Evolutionary conservation across 305 asterid genomes (phyloP).

Genomic region (Fraxinus sp.): DNA sequence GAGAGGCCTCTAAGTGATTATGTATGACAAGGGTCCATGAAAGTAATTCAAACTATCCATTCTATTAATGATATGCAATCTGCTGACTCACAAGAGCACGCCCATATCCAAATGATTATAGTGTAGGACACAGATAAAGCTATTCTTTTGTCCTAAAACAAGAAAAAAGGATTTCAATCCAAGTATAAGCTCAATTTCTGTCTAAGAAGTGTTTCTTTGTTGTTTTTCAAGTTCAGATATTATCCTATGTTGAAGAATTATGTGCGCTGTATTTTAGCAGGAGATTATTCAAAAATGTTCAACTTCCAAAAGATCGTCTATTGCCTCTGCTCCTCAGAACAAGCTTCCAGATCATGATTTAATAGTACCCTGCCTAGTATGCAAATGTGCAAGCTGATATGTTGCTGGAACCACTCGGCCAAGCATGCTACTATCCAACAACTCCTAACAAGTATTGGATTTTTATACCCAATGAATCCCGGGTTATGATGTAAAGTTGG

Average conservation of each 20-base stretch:
- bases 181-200: neutral
- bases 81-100: neutral
- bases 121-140: neutral
- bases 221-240: neutral
- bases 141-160: neutral
- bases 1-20: slow-evolving; percentile 15
- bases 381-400: slow-evolving; percentile 9
- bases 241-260: neutral
- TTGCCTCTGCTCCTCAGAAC: neutral
- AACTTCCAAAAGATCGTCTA: neutral
- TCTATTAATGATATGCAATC: neutral
- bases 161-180: neutral
- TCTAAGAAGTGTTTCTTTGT: neutral
- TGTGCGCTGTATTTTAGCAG: neutral
- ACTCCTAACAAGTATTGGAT: neutral
- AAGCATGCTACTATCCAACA: neutral
- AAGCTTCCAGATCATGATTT: neutral
- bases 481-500: neutral
- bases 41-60: slow-evolving; percentile 5
- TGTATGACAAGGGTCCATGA: slow-evolving; percentile 9
- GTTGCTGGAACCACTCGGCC: neutral
- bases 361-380: neutral
- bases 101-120: neutral
- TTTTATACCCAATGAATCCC: neutral
- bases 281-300: neutral